phyloP scores from a whole-genome alignment of 2,329 filamentous ascomycete genomes.

The Cordyceps cicadae region DNA sequence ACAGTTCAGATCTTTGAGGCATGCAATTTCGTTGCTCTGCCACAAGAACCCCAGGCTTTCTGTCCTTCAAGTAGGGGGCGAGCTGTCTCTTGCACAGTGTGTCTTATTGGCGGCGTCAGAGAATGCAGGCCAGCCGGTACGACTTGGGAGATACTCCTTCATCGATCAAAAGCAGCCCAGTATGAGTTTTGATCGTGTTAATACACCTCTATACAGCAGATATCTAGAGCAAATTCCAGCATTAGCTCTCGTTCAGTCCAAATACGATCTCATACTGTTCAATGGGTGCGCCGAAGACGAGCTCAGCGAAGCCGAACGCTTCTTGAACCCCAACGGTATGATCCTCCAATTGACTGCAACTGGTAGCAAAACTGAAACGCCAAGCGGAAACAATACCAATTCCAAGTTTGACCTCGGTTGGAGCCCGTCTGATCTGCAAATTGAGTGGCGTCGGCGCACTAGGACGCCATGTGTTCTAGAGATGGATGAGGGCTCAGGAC shows the following conservation, averaged over 20 bases:
- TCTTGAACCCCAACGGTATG: constrained; percentile 10
- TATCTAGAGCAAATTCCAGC: neutral
- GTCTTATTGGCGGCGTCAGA: constrained; percentile 22
- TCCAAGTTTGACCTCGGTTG: neutral
- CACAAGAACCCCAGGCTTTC: constrained; percentile 32
- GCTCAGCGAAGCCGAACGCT: constrained; percentile 11
- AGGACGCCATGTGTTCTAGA: neutral
- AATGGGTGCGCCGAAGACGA: neutral
- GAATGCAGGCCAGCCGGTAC: constrained; percentile 19
- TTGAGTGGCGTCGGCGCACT: neutral
- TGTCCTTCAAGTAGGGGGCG: constrained; percentile 32
- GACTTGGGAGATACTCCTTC: constrained; percentile 27
- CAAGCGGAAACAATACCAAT: neutral
- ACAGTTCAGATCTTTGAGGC: constrained; percentile 15
- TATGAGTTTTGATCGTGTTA: neutral
- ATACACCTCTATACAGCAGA: neutral
- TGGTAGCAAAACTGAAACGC: no score
- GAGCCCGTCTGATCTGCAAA: neutral
- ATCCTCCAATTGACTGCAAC: neutral
- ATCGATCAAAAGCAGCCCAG: constrained; percentile 14
- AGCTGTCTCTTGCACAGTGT: constrained; percentile 13
- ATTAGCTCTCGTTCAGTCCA: neutral
- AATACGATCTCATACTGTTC: constrained; percentile 4
- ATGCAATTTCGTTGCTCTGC: constrained; percentile 25
- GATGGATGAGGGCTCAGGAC: neutral